phyloP scores from a whole-genome alignment of 2,329 filamentous ascomycete genomes.

The Neonectria magnoliae region DNA sequence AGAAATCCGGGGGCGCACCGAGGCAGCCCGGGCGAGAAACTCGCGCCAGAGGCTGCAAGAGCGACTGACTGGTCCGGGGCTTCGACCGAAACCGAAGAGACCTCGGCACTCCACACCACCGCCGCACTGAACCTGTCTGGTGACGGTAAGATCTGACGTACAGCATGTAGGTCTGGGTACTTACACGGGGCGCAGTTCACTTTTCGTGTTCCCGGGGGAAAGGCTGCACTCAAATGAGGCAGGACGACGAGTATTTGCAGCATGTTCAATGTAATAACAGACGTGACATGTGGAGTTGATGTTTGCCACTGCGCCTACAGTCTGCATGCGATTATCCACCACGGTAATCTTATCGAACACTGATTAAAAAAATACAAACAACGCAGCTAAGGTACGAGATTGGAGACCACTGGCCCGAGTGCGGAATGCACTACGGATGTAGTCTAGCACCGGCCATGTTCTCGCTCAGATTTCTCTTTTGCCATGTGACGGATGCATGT shows the following conservation, averaged over 20 bases:
- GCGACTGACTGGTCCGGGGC: constrained; percentile 24
- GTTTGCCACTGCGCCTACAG: no score
- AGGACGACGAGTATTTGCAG: no score
- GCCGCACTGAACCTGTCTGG: not conserved
- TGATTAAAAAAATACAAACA: not conserved
- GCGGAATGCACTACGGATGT: not conserved
- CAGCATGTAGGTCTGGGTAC: not conserved
- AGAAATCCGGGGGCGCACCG: constrained; percentile 42
- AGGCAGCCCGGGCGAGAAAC: not conserved
- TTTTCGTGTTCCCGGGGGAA: not conserved
- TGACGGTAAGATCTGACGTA: not conserved
- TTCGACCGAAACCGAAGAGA: constrained; percentile 33
- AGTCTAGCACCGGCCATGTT: not conserved
- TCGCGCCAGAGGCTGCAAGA: not conserved
- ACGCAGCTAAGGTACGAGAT: not conserved
- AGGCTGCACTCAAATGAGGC: not conserved
- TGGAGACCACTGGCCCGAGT: not conserved
- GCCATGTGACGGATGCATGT: not conserved
- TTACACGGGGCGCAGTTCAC: not conserved
- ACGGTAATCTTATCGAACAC: not conserved
- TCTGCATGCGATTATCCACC: not conserved
- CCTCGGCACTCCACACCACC: constrained; percentile 37
- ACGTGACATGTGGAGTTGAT: no score
- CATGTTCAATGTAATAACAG: no score
- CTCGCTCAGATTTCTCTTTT: not conserved